phyloP scores from a whole-genome alignment of 2,329 filamentous ascomycete species.

The Akanthomyces dipterigenus region DNA sequence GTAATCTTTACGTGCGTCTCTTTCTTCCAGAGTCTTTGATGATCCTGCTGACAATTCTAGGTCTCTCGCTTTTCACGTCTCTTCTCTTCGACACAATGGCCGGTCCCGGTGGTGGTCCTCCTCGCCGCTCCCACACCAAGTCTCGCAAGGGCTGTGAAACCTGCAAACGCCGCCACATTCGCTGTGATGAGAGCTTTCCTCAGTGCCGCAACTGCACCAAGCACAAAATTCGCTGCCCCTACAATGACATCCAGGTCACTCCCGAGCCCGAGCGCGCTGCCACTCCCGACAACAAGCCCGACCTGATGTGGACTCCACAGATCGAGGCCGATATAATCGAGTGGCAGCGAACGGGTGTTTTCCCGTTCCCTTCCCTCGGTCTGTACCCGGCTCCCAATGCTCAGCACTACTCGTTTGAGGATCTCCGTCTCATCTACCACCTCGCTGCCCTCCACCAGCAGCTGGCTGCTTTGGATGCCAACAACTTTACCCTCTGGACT shows the following conservation, averaged over 20 bases:
- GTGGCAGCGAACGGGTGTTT: conserved; percentile 78
- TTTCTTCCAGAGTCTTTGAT: background rate
- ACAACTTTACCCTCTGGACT: conserved; percentile 86
- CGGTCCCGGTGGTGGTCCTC: conserved; percentile 89
- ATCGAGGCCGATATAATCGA: conserved; percentile 73
- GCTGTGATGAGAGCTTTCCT: conserved; percentile 95
- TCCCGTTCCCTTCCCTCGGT: conserved; percentile 76
- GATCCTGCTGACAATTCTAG: conserved; percentile 13
- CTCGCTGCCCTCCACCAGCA: conserved; percentile 81
- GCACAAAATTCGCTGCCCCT: conserved; percentile 96
- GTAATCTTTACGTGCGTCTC: conserved; percentile 24
- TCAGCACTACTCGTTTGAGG: conserved; percentile 65
- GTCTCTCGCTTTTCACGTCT: conserved; percentile 22
- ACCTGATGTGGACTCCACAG: conserved; percentile 79
- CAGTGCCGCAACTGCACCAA: conserved; percentile 99
- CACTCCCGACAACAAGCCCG: conserved; percentile 56
- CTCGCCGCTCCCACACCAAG: conserved; percentile 90
- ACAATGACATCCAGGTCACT: conserved; percentile 76
- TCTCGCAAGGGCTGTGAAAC: conserved; percentile 97
- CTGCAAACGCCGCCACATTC: conserved; percentile 94
- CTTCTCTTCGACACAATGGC: conserved; percentile 56
- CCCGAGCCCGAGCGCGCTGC: conserved; percentile 54
- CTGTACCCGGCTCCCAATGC: conserved; percentile 70
- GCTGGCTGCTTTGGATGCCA: conserved; percentile 68
- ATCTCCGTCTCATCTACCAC: conserved; percentile 85